These are phyloP conservation scores for Sideroxylon spinosum DNA, from an alignment of 179 eudicot genomes.

Conservation along the genomic window DNA sequence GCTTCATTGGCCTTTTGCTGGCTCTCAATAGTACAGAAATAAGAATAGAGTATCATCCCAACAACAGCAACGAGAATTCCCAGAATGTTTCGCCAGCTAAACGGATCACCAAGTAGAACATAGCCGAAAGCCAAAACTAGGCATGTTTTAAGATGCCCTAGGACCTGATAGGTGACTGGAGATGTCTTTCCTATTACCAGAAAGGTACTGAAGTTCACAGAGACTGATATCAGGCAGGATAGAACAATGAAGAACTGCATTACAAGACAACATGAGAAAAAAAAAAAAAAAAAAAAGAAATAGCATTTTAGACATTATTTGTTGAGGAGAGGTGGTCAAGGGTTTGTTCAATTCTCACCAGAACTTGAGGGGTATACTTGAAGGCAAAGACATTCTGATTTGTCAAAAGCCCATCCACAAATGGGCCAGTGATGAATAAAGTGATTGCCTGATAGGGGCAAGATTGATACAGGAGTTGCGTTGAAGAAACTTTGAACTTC, in stretches of 20 bases:
- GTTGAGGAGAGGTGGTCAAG: no score
- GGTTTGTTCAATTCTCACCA: slow-evolving; percentile 42
- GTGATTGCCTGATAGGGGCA: slow-evolving; percentile 78
- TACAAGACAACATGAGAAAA: neutral
- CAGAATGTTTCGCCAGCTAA: slow-evolving; percentile 81
- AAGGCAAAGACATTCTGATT: slow-evolving; percentile 72
- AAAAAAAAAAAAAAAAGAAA: neutral
- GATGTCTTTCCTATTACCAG: slow-evolving; percentile 90
- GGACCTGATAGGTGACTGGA: slow-evolving; percentile 86
- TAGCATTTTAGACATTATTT: neutral
- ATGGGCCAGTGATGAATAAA: slow-evolving; percentile 68
- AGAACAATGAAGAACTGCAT: slow-evolving; percentile 66
- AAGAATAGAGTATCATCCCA: slow-evolving; percentile 77
- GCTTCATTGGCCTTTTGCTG: slow-evolving; percentile 63
- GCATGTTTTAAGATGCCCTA: slow-evolving; percentile 89
- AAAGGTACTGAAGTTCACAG: slow-evolving; percentile 88
- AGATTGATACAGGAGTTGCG: slow-evolving; percentile 77
- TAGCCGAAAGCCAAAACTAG: slow-evolving; percentile 85
- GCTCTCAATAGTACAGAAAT: slow-evolving; percentile 59
- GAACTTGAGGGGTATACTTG: slow-evolving; percentile 67
- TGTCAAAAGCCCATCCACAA: slow-evolving; percentile 70
- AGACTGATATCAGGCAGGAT: slow-evolving; percentile 82
- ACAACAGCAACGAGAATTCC: slow-evolving; percentile 69
- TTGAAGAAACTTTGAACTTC: slow-evolving; percentile 84
- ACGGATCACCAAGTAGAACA: slow-evolving; percentile 71